Conservation (phyloP, 257 asterid genomes). For the Craterostigma plantagineum region DNA sequence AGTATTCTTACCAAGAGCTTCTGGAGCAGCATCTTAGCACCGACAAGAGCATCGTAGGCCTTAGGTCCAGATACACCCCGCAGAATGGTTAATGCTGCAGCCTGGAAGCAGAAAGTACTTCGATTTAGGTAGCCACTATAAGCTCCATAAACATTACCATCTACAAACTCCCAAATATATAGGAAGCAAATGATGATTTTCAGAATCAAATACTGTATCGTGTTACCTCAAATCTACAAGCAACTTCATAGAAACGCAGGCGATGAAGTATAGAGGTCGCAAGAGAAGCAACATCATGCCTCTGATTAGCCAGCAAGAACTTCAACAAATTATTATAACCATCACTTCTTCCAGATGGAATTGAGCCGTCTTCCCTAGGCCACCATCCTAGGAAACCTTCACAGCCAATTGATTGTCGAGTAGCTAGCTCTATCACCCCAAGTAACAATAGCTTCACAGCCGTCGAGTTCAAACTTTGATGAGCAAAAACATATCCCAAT, state of each 20-base stretch:
- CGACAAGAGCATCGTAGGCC: constrained; percentile 48
- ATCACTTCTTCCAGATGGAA: constrained; percentile 66
- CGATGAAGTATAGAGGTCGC: constrained; percentile 82
- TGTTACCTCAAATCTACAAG: constrained; percentile 89
- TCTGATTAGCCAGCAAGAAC: constrained; percentile 63
- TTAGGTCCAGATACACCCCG: constrained; percentile 39
- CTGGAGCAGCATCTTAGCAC: constrained; percentile 56
- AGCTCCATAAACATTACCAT: constrained; percentile 2
- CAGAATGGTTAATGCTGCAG: constrained; percentile 45
- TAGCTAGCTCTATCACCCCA: constrained; percentile 72
- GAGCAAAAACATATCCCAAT: constrained; percentile 45
- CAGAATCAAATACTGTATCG: constrained; percentile 13
- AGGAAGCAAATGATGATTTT: background rate
- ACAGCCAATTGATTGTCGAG: constrained; percentile 75
- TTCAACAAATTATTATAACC: constrained; percentile 79
- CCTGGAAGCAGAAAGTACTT: constrained; percentile 22
- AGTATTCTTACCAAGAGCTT: constrained; percentile 50
- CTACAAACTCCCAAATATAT: background rate
- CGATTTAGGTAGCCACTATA: background rate
- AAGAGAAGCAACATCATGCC: constrained; percentile 80
- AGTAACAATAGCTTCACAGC: constrained; percentile 25
- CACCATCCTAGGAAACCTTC: constrained; percentile 69
- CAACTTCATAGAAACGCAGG: constrained; percentile 70
- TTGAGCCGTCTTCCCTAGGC: constrained; percentile 65
- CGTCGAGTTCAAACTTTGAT: constrained; percentile 24